Percentiles rank a stretch among this genome's conserved stretches.
Evolutionary conservation across 306 rosid genomes (phyloP).

Genomic region (Heteromeles arbutifolia): DNA sequence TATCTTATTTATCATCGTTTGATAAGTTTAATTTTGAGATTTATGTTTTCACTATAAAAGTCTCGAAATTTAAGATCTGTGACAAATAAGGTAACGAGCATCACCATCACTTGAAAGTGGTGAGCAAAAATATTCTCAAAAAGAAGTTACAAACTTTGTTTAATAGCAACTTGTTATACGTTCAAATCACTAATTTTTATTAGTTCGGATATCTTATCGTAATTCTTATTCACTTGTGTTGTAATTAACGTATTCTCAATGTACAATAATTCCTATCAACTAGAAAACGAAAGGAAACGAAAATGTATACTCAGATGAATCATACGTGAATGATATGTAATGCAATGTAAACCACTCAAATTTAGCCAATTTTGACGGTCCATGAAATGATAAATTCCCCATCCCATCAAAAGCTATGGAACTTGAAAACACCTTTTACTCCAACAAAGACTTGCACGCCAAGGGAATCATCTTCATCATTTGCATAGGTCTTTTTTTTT

Average conservation of each 20-base stretch:
- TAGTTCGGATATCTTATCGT: too few relatives aligned
- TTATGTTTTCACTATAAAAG: accelerated
- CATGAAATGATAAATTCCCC: background rate
- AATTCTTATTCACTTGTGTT: too few relatives aligned
- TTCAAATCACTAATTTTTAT: too few relatives aligned
- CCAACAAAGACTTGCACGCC: slow-evolving; percentile 45
- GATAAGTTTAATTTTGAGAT: too few relatives aligned
- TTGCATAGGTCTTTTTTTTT: slow-evolving; percentile 13
- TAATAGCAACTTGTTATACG: background rate
- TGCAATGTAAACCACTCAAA: background rate
- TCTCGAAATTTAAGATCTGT: accelerated
- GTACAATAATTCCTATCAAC: background rate
- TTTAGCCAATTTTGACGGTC: background rate
- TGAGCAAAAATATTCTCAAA: too few relatives aligned
- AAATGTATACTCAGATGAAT: background rate
- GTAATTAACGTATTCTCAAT: too few relatives aligned
- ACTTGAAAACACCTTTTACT: slow-evolving; percentile 5
- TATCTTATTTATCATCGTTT: too few relatives aligned
- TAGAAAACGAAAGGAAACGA: background rate
- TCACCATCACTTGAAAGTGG: too few relatives aligned
- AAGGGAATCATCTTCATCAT: slow-evolving; percentile 48
- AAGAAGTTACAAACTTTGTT: too few relatives aligned
- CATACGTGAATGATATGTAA: background rate
- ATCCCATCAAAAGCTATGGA: slow-evolving; percentile 2
- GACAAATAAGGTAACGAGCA: too few relatives aligned